Conservation (phyloP, 2,329 filamentous ascomycete species). For the Zelopaecilomyces penicillatus region DNA sequence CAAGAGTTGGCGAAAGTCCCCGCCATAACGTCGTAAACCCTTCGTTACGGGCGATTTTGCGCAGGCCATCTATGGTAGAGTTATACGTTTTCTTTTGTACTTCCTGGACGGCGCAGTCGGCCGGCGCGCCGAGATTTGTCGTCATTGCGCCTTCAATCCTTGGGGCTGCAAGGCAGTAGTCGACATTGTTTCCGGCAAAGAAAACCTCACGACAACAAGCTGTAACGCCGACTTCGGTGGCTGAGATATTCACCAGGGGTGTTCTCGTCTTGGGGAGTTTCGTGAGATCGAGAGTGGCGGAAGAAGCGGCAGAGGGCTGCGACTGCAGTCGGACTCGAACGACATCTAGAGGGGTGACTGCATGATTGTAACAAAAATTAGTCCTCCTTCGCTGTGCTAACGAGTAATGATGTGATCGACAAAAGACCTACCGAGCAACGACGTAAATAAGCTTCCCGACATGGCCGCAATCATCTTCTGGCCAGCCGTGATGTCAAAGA, state of each 20-base stretch:
- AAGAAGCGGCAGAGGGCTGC: constrained; percentile 43
- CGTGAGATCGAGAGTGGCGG: constrained; percentile 44
- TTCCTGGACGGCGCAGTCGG: constrained; percentile 81
- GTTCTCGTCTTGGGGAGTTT: constrained; percentile 47
- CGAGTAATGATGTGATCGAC: not conserved
- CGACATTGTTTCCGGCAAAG: constrained; percentile 79
- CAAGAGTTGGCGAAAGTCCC: constrained; percentile 83
- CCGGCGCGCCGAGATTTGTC: constrained; percentile 37
- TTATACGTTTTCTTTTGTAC: constrained; percentile 75
- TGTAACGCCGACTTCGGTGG: constrained; percentile 77
- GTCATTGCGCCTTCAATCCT: constrained; percentile 39
- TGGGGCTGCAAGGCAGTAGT: constrained; percentile 68
- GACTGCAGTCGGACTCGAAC: constrained; percentile 92
- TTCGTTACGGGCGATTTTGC: constrained; percentile 92
- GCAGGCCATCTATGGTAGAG: constrained; percentile 83
- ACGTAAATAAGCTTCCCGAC: constrained; percentile 82
- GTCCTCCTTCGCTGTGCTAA: not conserved
- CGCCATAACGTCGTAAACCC: constrained; percentile 82
- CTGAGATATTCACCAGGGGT: constrained; percentile 61
- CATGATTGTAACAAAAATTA: not conserved
- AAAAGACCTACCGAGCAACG: constrained; percentile 62
- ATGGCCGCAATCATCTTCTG: constrained; percentile 96
- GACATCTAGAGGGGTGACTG: constrained; percentile 92
- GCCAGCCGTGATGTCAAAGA: constrained; percentile 63
- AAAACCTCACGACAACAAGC: constrained; percentile 96